Conservation (phyloP, 345 rosid genomes). For the Gossypium anomalum region DNA sequence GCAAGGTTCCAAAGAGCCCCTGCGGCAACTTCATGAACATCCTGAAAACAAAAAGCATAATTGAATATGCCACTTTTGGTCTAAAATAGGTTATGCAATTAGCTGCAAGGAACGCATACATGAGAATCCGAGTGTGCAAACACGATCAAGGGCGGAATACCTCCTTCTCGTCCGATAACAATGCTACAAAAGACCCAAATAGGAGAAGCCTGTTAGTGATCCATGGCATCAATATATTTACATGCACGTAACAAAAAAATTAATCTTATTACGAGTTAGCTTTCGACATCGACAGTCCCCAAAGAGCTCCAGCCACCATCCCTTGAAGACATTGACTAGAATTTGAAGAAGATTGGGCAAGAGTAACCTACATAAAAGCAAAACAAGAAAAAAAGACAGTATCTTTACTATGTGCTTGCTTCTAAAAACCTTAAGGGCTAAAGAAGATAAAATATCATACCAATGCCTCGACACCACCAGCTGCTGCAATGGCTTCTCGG, state of each 20-base stretch:
- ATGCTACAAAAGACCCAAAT: constrained; percentile 36
- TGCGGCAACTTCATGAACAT: constrained; percentile 91
- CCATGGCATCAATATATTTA: background rate
- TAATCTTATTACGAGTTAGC: constrained; percentile 58
- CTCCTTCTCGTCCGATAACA: constrained; percentile 81
- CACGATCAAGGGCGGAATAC: constrained; percentile 66
- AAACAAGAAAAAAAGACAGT: constrained; percentile 8
- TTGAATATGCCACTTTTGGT: background rate
- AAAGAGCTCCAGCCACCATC: constrained; percentile 97
- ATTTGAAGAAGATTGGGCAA: constrained; percentile 79
- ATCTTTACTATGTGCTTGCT: background rate
- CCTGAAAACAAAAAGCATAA: constrained; percentile 35
- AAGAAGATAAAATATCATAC: constrained; percentile 32
- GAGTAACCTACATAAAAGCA: constrained; percentile 55
- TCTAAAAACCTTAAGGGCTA: background rate
- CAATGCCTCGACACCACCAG: constrained; percentile 88
- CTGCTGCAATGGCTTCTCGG: constrained; percentile 80
- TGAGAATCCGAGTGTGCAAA: constrained; percentile 68
- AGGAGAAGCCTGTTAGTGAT: background rate
- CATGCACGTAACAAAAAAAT: background rate
- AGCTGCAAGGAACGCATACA: constrained; percentile 30
- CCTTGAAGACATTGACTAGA: constrained; percentile 95
- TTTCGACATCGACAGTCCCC: constrained; percentile 96
- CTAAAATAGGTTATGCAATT: background rate
- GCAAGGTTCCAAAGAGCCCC: constrained; percentile 92